Percentiles rank a stretch among this genome's conserved stretches.
phyloP scores from a whole-genome alignment of 768 basidiomycete genomes.

The Russula compacta region DNA sequence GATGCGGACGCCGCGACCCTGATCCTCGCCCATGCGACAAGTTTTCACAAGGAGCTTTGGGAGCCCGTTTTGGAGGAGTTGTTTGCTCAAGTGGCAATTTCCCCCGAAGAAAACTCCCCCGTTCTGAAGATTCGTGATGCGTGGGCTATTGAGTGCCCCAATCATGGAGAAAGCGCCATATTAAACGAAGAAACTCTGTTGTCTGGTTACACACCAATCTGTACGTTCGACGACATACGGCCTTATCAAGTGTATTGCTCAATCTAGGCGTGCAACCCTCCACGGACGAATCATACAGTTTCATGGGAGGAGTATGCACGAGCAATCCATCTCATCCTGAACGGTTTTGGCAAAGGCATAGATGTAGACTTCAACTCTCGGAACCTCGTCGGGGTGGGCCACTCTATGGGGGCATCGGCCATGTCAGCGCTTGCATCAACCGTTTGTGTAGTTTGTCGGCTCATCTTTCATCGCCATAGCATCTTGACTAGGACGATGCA shows the following conservation, averaged over 20 bases:
- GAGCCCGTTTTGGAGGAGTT: conserved; percentile 46
- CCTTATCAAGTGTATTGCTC: background rate
- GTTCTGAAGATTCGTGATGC: conserved; percentile 35
- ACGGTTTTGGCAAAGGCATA: conserved; percentile 40
- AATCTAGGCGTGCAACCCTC: background rate
- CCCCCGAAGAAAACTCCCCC: conserved; percentile 1
- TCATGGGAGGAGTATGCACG: conserved; percentile 47
- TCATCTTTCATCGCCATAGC: conserved; percentile 22
- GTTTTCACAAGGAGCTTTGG: conserved; percentile 53
- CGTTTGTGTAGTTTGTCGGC: background rate
- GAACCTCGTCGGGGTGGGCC: conserved; percentile 42
- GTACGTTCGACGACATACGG: conserved; percentile 25
- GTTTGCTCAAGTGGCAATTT: conserved; percentile 23
- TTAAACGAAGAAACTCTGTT: conserved; percentile 38
- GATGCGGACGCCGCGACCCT: conserved; percentile 38
- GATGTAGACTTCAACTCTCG: conserved; percentile 41
- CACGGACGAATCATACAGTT: conserved; percentile 27
- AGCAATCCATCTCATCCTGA: conserved; percentile 38
- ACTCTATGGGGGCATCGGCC: conserved; percentile 44
- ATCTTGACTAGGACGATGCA: conserved; percentile 35
- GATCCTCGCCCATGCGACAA: conserved; percentile 44
- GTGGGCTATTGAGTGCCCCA: conserved; percentile 46
- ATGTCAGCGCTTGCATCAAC: conserved; percentile 30
- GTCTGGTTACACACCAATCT: conserved; percentile 34
- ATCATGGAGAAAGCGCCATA: conserved; percentile 44